Base-by-base conservation (phyloP, 768 basidiomycete species). In the Pleurotus ostreatus region DNA sequence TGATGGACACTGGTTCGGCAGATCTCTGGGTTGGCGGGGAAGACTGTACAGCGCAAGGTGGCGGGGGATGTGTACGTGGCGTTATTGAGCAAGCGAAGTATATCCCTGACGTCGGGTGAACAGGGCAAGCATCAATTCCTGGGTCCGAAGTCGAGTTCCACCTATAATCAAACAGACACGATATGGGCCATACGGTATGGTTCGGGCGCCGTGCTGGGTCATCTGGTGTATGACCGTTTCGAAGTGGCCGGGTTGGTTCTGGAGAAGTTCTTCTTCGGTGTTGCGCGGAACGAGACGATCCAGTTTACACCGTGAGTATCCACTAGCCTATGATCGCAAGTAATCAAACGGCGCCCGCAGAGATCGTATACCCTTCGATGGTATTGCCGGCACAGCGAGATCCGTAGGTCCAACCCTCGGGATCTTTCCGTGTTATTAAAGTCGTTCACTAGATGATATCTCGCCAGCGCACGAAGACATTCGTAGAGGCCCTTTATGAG, bases 51-150 rank as follows among this genome's bases (percentile, higher is more conserved):
- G 26, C 39, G n/a, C 37, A 55, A 25, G 55, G 44, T 25, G 58
- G 58, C 2, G 51, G 51, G 15, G 47, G 48, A 34, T 55, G 54
- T 25, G 54, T 26, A 15, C 49, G 51, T 53, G 39, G n/a, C 41
- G n/a, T 53, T 5, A 6, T n/a, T 51, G 26, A 8, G 5, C 6
- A 15, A 37, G 11, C 8, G 30, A 16, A 20, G n/a, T 30, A 25
- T 49, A 15, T n/a, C n/a, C 12, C 48, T 49, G 37, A 30, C 2
- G 13, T 34, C 11, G 15, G 2, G 4, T 41, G 12, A 22, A 80
- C 78, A 83, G 51, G 51, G 83, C 41, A 72, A 76, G 51, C 85
- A 86, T 64, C 68, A 65, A 16, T 80, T 81, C 66, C 79, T 92
- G 20, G 87, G 89, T 4, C 3, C 76, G 1, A 66, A 74, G 46